Evolutionary conservation across 202 grass and related monocot genomes (phyloP).

Genomic region (Tripidium arundinaceum): DNA sequence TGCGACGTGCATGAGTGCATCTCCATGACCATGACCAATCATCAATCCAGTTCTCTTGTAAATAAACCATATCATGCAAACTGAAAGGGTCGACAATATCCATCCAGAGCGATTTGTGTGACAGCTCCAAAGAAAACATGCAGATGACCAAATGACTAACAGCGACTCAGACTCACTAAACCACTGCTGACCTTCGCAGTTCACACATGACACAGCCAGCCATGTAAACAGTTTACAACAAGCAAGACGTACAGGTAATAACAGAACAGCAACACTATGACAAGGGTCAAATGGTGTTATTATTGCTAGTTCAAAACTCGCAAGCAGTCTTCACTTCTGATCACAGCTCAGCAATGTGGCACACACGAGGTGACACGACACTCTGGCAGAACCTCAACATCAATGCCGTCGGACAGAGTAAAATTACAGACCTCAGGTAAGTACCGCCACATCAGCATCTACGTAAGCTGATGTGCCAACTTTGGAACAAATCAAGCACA

Average conservation of each 20-base stretch:
- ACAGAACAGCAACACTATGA: background rate
- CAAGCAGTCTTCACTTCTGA: background rate
- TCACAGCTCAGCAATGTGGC: background rate
- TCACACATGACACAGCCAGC: background rate
- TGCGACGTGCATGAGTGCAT: too few relatives aligned
- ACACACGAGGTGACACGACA: background rate
- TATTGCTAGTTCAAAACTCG: constrained; percentile 23
- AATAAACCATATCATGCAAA: too few relatives aligned
- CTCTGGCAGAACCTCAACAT: background rate
- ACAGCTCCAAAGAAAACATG: too few relatives aligned
- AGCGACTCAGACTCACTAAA: too few relatives aligned
- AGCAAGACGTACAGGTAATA: background rate
- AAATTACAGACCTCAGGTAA: constrained; percentile 30
- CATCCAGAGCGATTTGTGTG: too few relatives aligned
- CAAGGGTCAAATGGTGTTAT: background rate
- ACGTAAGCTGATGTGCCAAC: constrained; percentile 35
- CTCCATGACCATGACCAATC: too few relatives aligned
- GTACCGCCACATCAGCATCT: constrained; percentile 25
- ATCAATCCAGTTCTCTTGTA: too few relatives aligned
- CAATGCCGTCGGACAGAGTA: background rate
- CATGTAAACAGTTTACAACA: background rate
- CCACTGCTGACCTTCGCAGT: too few relatives aligned
- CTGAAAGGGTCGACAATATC: too few relatives aligned
- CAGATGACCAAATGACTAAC: too few relatives aligned
- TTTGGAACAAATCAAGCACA: constrained; percentile 41